phyloP scores from a whole-genome alignment of 106 monocot genomes.

The Chionographis japonica region DNA sequence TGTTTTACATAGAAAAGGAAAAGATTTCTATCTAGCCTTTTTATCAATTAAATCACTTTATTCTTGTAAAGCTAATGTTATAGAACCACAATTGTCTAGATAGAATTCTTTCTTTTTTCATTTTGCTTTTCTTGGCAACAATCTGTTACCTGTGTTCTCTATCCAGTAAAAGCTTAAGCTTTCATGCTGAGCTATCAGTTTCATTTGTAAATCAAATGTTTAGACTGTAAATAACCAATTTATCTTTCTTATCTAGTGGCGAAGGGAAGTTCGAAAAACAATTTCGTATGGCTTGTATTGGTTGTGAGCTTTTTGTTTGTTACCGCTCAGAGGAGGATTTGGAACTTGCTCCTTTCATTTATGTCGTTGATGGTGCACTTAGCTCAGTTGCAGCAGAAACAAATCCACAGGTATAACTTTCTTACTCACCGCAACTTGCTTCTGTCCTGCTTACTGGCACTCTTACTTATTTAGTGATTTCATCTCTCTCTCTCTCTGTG shows the following conservation, averaged over 20 bases:
- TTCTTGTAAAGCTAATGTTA: too few species aligned
- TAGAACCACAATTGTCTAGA: too few species aligned
- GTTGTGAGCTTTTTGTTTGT: constrained; percentile 96
- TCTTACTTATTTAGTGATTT: constrained; percentile 2
- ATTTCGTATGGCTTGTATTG: constrained; percentile 82
- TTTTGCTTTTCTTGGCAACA: too few species aligned
- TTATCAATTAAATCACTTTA: too few species aligned
- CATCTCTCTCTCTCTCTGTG: too few species aligned
- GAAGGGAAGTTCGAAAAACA: constrained; percentile 95
- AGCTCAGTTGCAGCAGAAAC: constrained; percentile 93
- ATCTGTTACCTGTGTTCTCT: too few species aligned
- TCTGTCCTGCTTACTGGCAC: not conserved
- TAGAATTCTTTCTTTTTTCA: too few species aligned
- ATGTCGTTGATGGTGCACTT: constrained; percentile 94
- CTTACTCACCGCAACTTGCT: not conserved
- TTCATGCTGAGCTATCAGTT: too few species aligned
- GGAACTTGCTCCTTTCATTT: constrained; percentile 70
- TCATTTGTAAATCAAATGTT: too few species aligned
- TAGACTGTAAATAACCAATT: not conserved
- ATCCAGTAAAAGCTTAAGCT: too few species aligned
- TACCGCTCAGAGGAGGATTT: constrained; percentile 87
- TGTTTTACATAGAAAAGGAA: too few species aligned
- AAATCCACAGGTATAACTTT: constrained; percentile 63
- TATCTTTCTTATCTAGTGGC: constrained; percentile 46
- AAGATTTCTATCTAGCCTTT: too few species aligned